Evolutionary conservation across 1,139 yeast species (phyloP).

Genomic region (Saccharomycopsis crataegensis): DNA sequence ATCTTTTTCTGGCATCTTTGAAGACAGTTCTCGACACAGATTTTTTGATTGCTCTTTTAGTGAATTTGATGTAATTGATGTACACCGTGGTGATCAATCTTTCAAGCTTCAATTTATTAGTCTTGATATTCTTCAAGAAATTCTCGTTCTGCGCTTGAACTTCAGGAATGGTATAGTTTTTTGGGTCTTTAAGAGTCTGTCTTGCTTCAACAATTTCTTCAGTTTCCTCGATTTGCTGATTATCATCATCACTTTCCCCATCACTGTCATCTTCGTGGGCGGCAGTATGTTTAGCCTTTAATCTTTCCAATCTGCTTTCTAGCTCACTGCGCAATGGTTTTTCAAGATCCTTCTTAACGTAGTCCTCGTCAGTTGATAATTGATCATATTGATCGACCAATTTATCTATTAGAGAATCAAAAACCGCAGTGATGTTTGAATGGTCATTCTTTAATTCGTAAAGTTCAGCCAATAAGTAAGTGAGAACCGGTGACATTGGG

Average conservation of each 20-base stretch:
- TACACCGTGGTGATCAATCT: slow-evolving; percentile 48
- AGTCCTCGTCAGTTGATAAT: slow-evolving; percentile 24
- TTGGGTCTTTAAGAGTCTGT: slow-evolving; percentile 2
- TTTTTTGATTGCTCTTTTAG: slow-evolving; percentile 34
- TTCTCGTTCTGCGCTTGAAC: slow-evolving; percentile 17
- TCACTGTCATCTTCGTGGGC: slow-evolving; percentile 24
- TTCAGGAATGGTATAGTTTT: slow-evolving; percentile 10
- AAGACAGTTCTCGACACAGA: slow-evolving; percentile 33
- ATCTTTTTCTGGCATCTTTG: slow-evolving; percentile 63
- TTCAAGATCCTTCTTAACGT: slow-evolving; percentile 21
- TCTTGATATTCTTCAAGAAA: slow-evolving; percentile 25
- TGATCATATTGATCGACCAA: slow-evolving; percentile 33
- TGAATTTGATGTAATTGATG: slow-evolving; percentile 54
- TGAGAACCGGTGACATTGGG: slow-evolving; percentile 63
- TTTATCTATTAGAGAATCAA: slow-evolving; percentile 40
- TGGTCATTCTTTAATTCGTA: slow-evolving; percentile 53
- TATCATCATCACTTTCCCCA: slow-evolving; percentile 5
- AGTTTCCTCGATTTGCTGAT: slow-evolving; percentile 19
- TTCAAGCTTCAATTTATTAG: slow-evolving; percentile 29
- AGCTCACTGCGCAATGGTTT: slow-evolving; percentile 14
- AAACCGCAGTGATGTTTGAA: slow-evolving; percentile 46
- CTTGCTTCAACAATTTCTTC: slow-evolving; percentile 22
- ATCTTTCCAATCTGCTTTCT: not conserved
- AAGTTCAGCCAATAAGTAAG: slow-evolving; percentile 62
- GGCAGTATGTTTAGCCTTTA: slow-evolving; percentile 17